A percentile compares a stretch with the other conserved stretches of the same genome.
phyloP scores from a whole-genome alignment of 1,284 basidiomycete species.

The Pyrrhoderma lamaoense region DNA sequence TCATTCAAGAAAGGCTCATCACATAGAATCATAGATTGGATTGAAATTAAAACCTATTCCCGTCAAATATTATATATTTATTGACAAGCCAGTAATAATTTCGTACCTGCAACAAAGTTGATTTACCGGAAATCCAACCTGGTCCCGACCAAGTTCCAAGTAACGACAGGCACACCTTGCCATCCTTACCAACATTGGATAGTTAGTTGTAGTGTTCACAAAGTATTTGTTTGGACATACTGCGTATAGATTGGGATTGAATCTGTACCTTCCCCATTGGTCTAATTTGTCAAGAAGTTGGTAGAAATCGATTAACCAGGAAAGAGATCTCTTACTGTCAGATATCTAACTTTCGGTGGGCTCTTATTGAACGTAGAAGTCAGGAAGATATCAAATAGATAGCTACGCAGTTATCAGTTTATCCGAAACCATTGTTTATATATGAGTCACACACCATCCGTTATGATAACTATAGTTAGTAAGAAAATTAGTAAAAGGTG shows the following conservation, averaged over 20 bases:
- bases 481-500: constrained; percentile 3
- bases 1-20: constrained; percentile 88
- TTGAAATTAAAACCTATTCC: constrained; percentile 78
- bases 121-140: constrained; percentile 82
- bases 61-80: constrained; percentile 1
- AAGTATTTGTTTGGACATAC: constrained; percentile 33
- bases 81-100: background rate
- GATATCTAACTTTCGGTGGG: constrained; percentile 80
- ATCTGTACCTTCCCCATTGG: constrained; percentile 80
- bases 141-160: constrained; percentile 90
- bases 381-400: constrained; percentile 86
- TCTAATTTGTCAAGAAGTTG: constrained; percentile 39
- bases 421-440: constrained; percentile 7
- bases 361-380: constrained; percentile 74
- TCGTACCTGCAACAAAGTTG: constrained; percentile 70
- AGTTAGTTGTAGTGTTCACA: background rate
- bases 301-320: constrained; percentile 12
- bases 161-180: constrained; percentile 85
- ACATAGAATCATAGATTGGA: constrained; percentile 88
- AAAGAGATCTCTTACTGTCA: constrained; percentile 57
- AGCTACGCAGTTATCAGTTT: constrained; percentile 32
- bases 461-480: constrained; percentile 70
- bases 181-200: constrained; percentile 47
- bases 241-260: constrained; percentile 88
- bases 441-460: constrained; percentile 53